These are phyloP conservation scores for Kurtzmaniella quercitrusa DNA, from an alignment of 1,139 yeast genomes.

Conservation along the genomic window DNA sequence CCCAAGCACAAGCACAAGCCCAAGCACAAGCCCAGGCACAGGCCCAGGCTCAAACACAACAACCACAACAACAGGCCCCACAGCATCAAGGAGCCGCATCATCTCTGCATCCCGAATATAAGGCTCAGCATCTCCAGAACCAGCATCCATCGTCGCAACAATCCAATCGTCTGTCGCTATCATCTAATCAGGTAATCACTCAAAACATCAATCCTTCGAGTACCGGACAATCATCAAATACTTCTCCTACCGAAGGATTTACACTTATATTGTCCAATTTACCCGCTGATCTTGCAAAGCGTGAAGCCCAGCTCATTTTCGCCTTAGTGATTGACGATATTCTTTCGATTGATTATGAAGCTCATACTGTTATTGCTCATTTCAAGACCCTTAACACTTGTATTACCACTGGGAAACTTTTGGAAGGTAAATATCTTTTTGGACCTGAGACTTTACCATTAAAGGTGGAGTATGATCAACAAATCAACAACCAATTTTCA, in stretches of 20 bases:
- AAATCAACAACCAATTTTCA: slow-evolving; percentile 7
- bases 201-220: background rate
- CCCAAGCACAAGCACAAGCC: slow-evolving; percentile 9
- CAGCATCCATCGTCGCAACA: background rate
- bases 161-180: background rate
- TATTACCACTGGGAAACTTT: slow-evolving; percentile 61
- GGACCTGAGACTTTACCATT: slow-evolving; percentile 56
- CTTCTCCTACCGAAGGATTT: slow-evolving; percentile 9
- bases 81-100: background rate
- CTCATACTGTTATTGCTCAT: slow-evolving; percentile 51
- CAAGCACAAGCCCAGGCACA: slow-evolving; percentile 8
- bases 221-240: slow-evolving; percentile 4
- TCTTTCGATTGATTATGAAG: slow-evolving; percentile 48
- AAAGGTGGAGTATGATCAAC: slow-evolving; percentile 45
- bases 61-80: slow-evolving; percentile 7
- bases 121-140: background rate
- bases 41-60: too few species aligned
- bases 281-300: slow-evolving; percentile 66
- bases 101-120: background rate
- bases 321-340: slow-evolving; percentile 76
- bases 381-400: slow-evolving; percentile 66
- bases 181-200: background rate
- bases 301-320: slow-evolving; percentile 78
- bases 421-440: slow-evolving; percentile 63
- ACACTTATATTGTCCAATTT: slow-evolving; percentile 51